These are phyloP conservation scores for Dissophora ornata DNA, from an alignment of 192 early-diverging fungal species.

Conservation along the genomic window DNA sequence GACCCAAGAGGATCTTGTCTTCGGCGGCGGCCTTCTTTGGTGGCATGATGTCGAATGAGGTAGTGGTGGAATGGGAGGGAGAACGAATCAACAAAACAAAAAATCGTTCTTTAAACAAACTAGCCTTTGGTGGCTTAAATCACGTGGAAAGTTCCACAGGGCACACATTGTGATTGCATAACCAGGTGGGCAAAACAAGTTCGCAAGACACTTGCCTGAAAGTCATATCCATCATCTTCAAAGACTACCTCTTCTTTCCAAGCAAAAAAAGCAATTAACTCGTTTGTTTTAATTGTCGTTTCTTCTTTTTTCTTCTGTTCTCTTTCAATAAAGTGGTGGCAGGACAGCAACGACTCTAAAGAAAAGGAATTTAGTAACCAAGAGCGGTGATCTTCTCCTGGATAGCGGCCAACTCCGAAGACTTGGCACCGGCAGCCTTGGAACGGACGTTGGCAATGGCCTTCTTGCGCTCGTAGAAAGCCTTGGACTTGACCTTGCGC, in stretches of 20 bases:
- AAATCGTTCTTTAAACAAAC: slow-evolving; percentile 7
- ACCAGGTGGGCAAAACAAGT: too few relatives aligned
- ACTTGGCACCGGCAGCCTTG: slow-evolving; percentile 61
- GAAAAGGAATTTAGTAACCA: slow-evolving; percentile 66
- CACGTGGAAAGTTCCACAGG: slow-evolving; percentile 3
- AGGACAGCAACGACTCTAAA: slow-evolving; percentile 15
- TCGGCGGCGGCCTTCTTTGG: slow-evolving; percentile 84
- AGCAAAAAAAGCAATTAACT: slow-evolving; percentile 33
- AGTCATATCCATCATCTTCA: background rate
- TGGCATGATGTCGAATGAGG: slow-evolving; percentile 65
- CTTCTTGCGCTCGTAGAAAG: slow-evolving; percentile 94
- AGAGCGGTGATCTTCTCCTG: slow-evolving; percentile 69
- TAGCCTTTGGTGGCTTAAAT: slow-evolving; percentile 12
- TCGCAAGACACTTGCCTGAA: background rate
- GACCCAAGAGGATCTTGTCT: slow-evolving; percentile 81
- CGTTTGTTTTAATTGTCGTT: slow-evolving; percentile 28
- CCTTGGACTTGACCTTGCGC: slow-evolving; percentile 94
- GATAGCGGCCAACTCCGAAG: slow-evolving; percentile 64
- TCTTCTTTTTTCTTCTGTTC: slow-evolving; percentile 17
- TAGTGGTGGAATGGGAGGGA: slow-evolving; percentile 10
- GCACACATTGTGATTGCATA: too few relatives aligned
- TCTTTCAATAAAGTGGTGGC: slow-evolving; percentile 10
- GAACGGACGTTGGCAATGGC: slow-evolving; percentile 75
- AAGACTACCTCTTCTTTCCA: slow-evolving; percentile 6
- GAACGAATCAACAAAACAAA: slow-evolving; percentile 22